Base-by-base conservation (phyloP, 2,329 filamentous ascomycete species). In the Calonectria leucothoes region DNA sequence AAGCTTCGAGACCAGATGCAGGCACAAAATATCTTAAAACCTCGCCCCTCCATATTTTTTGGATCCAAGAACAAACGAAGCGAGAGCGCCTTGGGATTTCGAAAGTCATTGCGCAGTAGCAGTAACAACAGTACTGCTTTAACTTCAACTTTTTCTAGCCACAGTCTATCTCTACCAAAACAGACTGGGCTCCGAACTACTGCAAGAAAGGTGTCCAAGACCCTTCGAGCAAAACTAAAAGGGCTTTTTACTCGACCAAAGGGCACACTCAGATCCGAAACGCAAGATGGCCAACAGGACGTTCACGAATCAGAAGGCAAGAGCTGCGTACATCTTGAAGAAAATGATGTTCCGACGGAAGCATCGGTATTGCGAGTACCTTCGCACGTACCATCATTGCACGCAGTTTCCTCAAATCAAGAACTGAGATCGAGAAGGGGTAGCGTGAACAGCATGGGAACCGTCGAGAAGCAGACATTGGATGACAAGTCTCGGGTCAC, bases 401-500 rank as follows among this genome's bases (percentile, higher is more conserved):
- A 90, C 72, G 82, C 84, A 6, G 84, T 88, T 1, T 84, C 86
- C 4, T 87, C 86, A 0, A 84, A 82, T 42, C 86, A 89, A 59
- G 84, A 87, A 69, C 80, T 90, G 55, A 86, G 83, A 65, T 91
- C 90, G 10, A 87, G 88, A 42, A 85, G 88, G 76, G 90, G 89
- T 1, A 92, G 91, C 74, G 77, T 91, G 6, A 89, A 89, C 72
- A 91, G 88, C 72, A 75, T 89, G 3, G 77, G 76, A 27, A 87
- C 84, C 67, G 85, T 86, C 7, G 82, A 82, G 42, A 83, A 81
- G 49, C 83, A 83, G 65, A 79, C 78, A 1, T 85, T 83, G 17
- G 88, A 90, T 48, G 88, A 91, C 25, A 90, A 86, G 75, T 93
- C 92, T n/a, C 86, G 93, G 27, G 90, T 94, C 65, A 94, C 93